Evolutionary conservation across 441 rosid genomes (phyloP), one percentile per base, ranked within the genome.

Genomic region (Adansonia madagascariensis): DNA sequence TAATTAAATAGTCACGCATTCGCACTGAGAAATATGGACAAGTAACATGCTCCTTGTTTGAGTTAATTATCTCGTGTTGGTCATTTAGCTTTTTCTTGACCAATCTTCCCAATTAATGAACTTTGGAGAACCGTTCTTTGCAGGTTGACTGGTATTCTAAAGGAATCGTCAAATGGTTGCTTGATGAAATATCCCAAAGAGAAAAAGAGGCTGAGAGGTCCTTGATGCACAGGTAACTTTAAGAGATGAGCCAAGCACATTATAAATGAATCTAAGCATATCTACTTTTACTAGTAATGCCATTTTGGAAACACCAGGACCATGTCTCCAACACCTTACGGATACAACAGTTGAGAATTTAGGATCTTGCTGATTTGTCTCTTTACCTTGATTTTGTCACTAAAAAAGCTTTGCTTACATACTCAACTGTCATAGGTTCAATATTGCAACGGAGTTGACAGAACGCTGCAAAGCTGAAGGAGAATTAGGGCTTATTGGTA

Each of bases 121-220:
- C 62, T 18, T 56, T 18, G 53, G 63, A 20, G 65, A 63, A 20
- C 75, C 39, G 4, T 18, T 66, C 17, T 53, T 46, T 75, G 78
- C 80, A 88, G 91, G 80, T 60, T 80, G 77, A 79, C 76, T 88
- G 82, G 72, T 68, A 80, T 62, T 80, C 65, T 71, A 86, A 83
- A 72, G 85, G 80, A 74, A 72, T 85, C 47, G 83, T 86, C 76
- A 89, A 89, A 82, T 89, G 94, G 94, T 63, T 91, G 64, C 90
- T 91, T 47, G 91, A 91, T 67, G 92, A 91, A 82, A 91, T 89
- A 80, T 81, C 87, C 74, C 84, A 8, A 55, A 80, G 86, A 78
- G 94, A 91, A 84, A 91, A 82, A 69, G 94, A 86, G 77, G 92
- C 94, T 77, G 90, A 91, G 83, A 89, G 92, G 66, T 91, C 94